Conservation (phyloP, 208 protist genomes). For the Acanthamoeba lenticulata region DNA sequence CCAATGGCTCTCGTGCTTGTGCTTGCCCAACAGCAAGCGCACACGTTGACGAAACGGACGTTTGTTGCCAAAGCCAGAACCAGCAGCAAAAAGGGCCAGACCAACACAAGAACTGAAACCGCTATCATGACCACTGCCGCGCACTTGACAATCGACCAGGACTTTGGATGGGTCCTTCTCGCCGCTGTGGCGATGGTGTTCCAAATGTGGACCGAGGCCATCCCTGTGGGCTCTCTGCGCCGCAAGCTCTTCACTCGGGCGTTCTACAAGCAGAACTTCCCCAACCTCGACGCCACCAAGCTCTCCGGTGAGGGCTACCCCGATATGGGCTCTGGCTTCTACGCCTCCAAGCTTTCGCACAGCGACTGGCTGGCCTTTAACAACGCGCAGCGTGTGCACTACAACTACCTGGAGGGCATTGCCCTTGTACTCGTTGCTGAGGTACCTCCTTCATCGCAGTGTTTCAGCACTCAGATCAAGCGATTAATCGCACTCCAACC, state of each 20-base stretch:
- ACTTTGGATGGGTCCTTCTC: not conserved
- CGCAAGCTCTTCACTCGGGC: not conserved
- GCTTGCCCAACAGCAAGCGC: too few species aligned
- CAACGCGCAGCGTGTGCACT: not conserved
- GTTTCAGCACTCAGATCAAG: not conserved
- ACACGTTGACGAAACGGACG: too few species aligned
- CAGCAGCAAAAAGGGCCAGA: too few species aligned
- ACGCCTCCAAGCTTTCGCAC: slow-evolving; percentile 13
- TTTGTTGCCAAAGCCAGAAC: too few species aligned
- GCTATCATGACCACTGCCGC: too few species aligned
- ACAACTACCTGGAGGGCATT: slow-evolving; percentile 40
- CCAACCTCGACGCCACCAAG: not conserved
- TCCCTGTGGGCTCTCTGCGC: not conserved
- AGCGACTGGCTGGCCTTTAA: slow-evolving; percentile 2
- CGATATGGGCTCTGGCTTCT: not conserved
- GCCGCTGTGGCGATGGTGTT: not conserved
- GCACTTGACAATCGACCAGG: too few species aligned
- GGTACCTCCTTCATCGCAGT: not conserved
- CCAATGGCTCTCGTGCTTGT: too few species aligned
- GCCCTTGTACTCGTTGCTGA: not conserved
- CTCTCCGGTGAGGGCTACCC: not conserved
- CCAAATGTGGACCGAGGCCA: not conserved
- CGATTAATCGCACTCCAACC: not conserved
- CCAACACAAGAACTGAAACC: too few species aligned
- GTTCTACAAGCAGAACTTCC: slow-evolving; percentile 18